phyloP scores from a whole-genome alignment of 305 asterid species.

The Plantago lanceolata region DNA sequence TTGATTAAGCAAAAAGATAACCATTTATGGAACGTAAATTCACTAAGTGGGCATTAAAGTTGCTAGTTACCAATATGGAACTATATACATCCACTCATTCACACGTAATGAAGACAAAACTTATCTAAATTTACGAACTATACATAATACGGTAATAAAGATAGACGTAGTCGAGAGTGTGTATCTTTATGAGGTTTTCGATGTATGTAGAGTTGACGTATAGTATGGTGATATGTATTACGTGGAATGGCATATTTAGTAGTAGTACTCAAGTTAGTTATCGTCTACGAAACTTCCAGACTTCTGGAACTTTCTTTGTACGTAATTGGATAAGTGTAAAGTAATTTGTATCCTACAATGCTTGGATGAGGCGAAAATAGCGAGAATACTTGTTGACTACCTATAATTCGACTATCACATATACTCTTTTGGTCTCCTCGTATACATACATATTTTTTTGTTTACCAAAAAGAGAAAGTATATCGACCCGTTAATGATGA shows the following conservation, averaged over 20 bases:
- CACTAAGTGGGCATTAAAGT: neutral
- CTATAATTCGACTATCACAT: neutral
- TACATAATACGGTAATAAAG: neutral
- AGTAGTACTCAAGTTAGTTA: no score
- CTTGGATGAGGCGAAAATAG: neutral
- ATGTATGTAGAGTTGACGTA: neutral
- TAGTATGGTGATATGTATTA: no score
- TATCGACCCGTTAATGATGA: no score
- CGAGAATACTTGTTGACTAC: neutral
- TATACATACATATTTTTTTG: no score
- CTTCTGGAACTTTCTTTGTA: no score
- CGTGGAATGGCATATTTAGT: neutral
- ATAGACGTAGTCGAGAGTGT: neutral
- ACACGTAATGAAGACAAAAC: neutral
- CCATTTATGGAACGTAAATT: neutral
- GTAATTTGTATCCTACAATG: neutral
- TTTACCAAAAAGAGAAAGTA: no score
- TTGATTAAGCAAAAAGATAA: slow-evolving; percentile 3
- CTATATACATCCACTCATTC: neutral
- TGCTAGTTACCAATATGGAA: neutral
- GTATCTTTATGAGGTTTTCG: neutral
- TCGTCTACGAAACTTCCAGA: neutral
- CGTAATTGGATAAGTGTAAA: neutral
- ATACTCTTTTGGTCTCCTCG: neutral
- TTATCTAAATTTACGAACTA: neutral